Conservation (phyloP, 805 yeast genomes). For the Metschnikowia borealis region DNA sequence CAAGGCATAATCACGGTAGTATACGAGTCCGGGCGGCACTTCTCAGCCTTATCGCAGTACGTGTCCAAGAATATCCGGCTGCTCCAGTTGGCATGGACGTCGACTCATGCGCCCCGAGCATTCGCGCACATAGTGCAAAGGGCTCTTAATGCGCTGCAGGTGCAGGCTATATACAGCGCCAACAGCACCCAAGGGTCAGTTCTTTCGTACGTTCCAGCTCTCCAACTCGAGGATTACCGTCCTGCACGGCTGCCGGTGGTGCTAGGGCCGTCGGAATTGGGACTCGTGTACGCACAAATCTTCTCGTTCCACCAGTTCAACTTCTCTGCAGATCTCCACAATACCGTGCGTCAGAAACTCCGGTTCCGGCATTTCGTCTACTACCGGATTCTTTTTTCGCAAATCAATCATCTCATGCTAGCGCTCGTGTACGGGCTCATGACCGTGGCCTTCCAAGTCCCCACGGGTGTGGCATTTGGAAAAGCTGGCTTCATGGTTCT, state of each 20-base stretch:
- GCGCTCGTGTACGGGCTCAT: slow-evolving; percentile 28
- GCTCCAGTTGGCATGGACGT: slow-evolving; percentile 21
- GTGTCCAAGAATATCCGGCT: slow-evolving; percentile 27
- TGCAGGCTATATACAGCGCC: slow-evolving; percentile 14
- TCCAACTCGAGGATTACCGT: slow-evolving; percentile 21
- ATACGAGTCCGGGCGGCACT: slow-evolving; percentile 30
- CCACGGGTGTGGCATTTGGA: slow-evolving; percentile 25
- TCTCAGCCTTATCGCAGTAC: slow-evolving; percentile 29
- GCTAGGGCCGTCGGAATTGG: slow-evolving; percentile 32
- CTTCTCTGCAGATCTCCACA: slow-evolving; percentile 26
- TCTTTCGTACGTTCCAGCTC: slow-evolving; percentile 21
- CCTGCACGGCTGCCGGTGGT: slow-evolving; percentile 20
- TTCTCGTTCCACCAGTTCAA: slow-evolving; percentile 35
- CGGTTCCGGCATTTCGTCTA: slow-evolving; percentile 24
- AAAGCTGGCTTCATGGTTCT: slow-evolving; percentile 30
- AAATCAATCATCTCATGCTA: slow-evolving; percentile 25
- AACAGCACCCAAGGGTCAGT: slow-evolving; percentile 14
- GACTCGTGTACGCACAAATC: slow-evolving; percentile 29
- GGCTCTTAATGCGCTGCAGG: slow-evolving; percentile 10
- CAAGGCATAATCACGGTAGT: slow-evolving; percentile 17
- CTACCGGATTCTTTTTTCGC: slow-evolving; percentile 29
- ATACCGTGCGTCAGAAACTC: slow-evolving; percentile 18
- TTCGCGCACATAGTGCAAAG: slow-evolving; percentile 17
- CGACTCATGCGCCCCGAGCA: slow-evolving; percentile 18
- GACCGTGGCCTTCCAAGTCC: slow-evolving; percentile 31